phyloP scores from a whole-genome alignment of 2,329 filamentous ascomycete species.

The Chaetomiaceae sp. region DNA sequence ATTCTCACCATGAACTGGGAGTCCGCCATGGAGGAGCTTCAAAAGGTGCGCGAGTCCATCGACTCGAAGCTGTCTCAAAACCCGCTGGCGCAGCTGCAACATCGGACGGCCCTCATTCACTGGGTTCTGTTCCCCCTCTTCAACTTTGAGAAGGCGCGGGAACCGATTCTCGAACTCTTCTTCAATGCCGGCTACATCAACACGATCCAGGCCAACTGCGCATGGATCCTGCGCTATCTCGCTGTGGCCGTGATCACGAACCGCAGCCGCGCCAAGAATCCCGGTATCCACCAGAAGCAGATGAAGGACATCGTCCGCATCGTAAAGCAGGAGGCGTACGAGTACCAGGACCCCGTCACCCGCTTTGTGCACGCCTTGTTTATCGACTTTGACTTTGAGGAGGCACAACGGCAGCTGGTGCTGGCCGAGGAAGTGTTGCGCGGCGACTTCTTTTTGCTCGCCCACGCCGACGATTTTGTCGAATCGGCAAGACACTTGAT shows the following conservation, averaged over 20 bases:
- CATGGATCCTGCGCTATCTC: slow-evolving; percentile 93
- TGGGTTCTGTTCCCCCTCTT: slow-evolving; percentile 99
- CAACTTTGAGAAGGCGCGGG: slow-evolving; percentile 89
- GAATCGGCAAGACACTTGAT: slow-evolving; percentile 94
- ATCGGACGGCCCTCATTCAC: slow-evolving; percentile 96
- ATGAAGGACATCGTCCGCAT: slow-evolving; percentile 95
- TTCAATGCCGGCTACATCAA: slow-evolving; percentile 98
- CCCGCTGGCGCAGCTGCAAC: slow-evolving; percentile 88
- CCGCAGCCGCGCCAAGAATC: slow-evolving; percentile 75
- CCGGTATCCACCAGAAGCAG: slow-evolving; percentile 90
- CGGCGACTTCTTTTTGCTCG: slow-evolving; percentile 91
- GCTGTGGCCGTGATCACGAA: slow-evolving; percentile 93
- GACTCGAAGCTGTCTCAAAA: slow-evolving; percentile 96
- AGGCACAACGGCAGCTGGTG: slow-evolving; percentile 82
- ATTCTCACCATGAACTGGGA: slow-evolving; percentile 97
- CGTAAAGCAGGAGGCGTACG: slow-evolving; percentile 94
- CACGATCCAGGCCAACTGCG: slow-evolving; percentile 96
- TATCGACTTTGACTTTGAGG: slow-evolving; percentile 94
- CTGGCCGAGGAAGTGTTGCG: slow-evolving; percentile 88
- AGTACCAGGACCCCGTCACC: slow-evolving; percentile 93
- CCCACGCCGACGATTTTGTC: slow-evolving; percentile 81
- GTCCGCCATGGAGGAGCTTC: slow-evolving; percentile 80
- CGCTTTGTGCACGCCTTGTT: slow-evolving; percentile 96
- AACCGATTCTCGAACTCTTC: slow-evolving; percentile 90
- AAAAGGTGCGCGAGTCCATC: slow-evolving; percentile 86